Base-by-base conservation (phyloP, 805 yeast genomes). In the Lipomyces sp. region DNA sequence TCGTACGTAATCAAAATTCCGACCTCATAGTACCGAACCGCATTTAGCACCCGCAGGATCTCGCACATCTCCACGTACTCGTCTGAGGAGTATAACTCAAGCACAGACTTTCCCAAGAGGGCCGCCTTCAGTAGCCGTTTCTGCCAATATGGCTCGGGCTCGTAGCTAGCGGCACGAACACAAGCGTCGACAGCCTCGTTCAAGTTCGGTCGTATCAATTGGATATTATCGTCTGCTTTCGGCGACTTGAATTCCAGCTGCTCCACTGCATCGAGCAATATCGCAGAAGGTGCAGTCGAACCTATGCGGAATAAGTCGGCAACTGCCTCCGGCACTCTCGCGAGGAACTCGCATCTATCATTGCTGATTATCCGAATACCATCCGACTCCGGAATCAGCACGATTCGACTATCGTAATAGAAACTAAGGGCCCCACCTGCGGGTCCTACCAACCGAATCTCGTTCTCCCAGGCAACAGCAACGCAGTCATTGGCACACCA, bases 401-500 rank as follows among this genome's bases (percentile, higher is more conserved):
- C 64, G 13, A 68, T 67, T 2, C 61, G 51, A 23, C 49, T 37
- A 34, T 68, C 70, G 49, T 63, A 70, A 43, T 55, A 62, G 6
- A 39, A 77, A 63, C 65, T 55, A 11, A 65, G 43, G 5, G 64
- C 44, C 0, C 60, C 64, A 16, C 76, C 78, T 10, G 80, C 78
- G 0, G 95, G 91, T 0, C 95, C 95, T 32, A 83, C 74, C 14
- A 90, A 64, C 53, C 77, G 76, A 24, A 88, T 61, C 45, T 84
- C 88, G 58, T 84, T 91, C 2, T 75, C 70, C 53, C 68, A 68
- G 1, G 80, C 70, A 11, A 83, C 63, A 0, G 82, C 81, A 1
- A 90, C 80, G 0, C 93, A 87, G 67, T 88, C 95, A 58, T 83
- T 80, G 0, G 91, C 87, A 64, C 96, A 84, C 98, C 97, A 93